Evolutionary conservation across 306 rosid genomes (phyloP), one percentile per base, ranked within the genome.

Genomic region (Abrus precatorius): DNA sequence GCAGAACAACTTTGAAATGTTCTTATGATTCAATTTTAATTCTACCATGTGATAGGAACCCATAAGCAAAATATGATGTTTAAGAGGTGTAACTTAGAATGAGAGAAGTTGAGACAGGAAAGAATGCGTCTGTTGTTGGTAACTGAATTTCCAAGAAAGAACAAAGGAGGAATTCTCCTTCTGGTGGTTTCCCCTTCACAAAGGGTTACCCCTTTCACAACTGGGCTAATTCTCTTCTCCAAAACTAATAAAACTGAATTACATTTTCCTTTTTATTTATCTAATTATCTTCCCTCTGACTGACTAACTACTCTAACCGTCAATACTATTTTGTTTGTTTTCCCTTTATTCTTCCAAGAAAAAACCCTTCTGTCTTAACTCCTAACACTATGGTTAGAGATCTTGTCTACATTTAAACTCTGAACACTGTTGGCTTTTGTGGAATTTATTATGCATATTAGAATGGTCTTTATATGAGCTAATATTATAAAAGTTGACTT

Each of bases 1-100:
- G 67, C 1, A 52, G 62, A 49, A 56, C 66, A 61, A 74, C 57
- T 43, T 32, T 53, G 69, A 69, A 69, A 50, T 48, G 75, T 84
- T 81, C 41, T 10, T 40, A 56, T 56, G 72, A 76, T 48, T 72
- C 56, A 44, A 50, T 33, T 77, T 57, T 64, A 33, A 20, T 48
- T 57, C 62, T 71, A 74, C 29, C 45, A 36, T n/a, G 38, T 40
- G 32, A 7, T 38, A 3, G 71, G 52, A 40, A 63, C 30, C 48
- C 12, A 63, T 63, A 7, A 1, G 20, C 3, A 14, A 48, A 8
- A 66, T 41, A 66, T 66, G 72, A 41, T 66, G 53, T 41, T 66
- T 41, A 1, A 9, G n/a, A 66, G 33, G 41, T 50, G 52, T 41
- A 66, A 41, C 52, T 33, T 32, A 32, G 67, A 61, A 61, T 32